Percentiles rank a stretch among this genome's conserved stretches.
phyloP scores from a whole-genome alignment of 2,329 filamentous ascomycete species.

The Aspergillus thermomutatus region DNA sequence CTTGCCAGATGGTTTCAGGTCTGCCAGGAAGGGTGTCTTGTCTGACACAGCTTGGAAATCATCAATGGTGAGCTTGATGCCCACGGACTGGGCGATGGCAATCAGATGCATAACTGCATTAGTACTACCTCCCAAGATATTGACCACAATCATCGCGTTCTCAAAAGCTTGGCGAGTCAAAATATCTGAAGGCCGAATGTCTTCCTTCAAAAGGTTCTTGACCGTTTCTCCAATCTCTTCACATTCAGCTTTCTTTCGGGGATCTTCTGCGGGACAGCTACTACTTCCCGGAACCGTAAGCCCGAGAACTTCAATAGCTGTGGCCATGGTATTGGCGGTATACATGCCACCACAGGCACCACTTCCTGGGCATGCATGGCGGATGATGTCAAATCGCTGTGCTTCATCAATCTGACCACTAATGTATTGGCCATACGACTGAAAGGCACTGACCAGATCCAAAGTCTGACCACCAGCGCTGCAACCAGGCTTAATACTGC shows the following conservation, averaged over 20 bases:
- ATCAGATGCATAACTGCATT: slow-evolving; percentile 84
- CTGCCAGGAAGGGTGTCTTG: slow-evolving; percentile 75
- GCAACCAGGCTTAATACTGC: slow-evolving; percentile 89
- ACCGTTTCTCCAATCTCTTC: slow-evolving; percentile 68
- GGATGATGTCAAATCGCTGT: slow-evolving; percentile 89
- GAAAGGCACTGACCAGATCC: slow-evolving; percentile 96
- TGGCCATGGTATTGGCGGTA: slow-evolving; percentile 72
- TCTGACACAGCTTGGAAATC: slow-evolving; percentile 83
- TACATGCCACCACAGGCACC: slow-evolving; percentile 88
- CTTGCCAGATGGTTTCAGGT: slow-evolving; percentile 73
- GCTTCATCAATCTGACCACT: slow-evolving; percentile 87
- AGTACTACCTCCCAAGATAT: slow-evolving; percentile 78
- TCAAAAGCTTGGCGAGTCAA: slow-evolving; percentile 78
- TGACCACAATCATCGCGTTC: slow-evolving; percentile 79
- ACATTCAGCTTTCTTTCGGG: slow-evolving; percentile 69
- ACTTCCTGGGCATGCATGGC: slow-evolving; percentile 79
- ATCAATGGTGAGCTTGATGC: slow-evolving; percentile 77
- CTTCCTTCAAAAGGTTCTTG: slow-evolving; percentile 69
- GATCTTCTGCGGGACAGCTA: slow-evolving; percentile 48
- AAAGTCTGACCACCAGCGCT: slow-evolving; percentile 58
- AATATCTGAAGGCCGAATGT: slow-evolving; percentile 74
- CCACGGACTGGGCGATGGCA: slow-evolving; percentile 77
- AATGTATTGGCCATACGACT: slow-evolving; percentile 94
- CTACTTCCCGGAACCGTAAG: not conserved
- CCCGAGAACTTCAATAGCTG: slow-evolving; percentile 56